Conservation (phyloP, 2,329 filamentous ascomycete genomes). For the Xenosphaeropsis pyriputrescens region DNA sequence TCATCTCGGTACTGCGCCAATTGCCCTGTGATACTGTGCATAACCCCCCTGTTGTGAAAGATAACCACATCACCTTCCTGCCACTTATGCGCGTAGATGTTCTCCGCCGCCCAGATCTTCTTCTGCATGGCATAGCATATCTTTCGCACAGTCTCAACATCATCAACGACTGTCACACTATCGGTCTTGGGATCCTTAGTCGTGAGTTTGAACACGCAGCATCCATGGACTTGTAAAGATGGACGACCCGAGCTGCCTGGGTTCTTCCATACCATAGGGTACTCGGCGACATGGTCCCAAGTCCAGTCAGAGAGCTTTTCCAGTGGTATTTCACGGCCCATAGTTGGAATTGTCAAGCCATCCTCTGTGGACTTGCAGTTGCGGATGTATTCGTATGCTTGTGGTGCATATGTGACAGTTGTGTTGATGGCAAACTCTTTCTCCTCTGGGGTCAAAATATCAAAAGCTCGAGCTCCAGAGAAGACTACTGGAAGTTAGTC, state of each 20-base stretch:
- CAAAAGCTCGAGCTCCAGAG: conserved; percentile 13
- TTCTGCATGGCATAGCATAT: conserved; percentile 16
- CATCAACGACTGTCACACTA: conserved; percentile 5
- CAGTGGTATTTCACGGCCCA: conserved; percentile 6
- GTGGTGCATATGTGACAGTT: conserved; percentile 14
- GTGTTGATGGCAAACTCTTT: conserved; percentile 14
- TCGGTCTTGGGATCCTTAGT: conserved; percentile 10
- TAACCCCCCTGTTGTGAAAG: conserved; percentile 18
- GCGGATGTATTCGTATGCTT: conserved; percentile 15
- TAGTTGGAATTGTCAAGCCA: conserved; percentile 11
- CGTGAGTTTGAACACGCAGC: conserved; percentile 9
- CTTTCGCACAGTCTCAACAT: conserved; percentile 10
- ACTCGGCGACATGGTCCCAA: conserved; percentile 11
- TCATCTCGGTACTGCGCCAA: background rate
- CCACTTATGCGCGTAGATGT: conserved; percentile 18
- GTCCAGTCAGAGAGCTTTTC: conserved; percentile 8
- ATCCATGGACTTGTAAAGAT: conserved; percentile 13
- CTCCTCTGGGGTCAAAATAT: conserved; percentile 12
- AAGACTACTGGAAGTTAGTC: conserved; percentile 7
- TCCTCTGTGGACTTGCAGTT: conserved; percentile 16
- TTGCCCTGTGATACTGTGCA: conserved; percentile 13
- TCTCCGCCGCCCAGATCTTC: conserved; percentile 12
- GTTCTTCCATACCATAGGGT: conserved; percentile 12
- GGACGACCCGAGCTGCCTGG: conserved; percentile 4
- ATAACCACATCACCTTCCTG: conserved; percentile 17